Evolutionary conservation across 2,329 filamentous ascomycete genomes (phyloP), one percentile per base, ranked within the genome.

Genomic region (Penicillium brevicompactum): DNA sequence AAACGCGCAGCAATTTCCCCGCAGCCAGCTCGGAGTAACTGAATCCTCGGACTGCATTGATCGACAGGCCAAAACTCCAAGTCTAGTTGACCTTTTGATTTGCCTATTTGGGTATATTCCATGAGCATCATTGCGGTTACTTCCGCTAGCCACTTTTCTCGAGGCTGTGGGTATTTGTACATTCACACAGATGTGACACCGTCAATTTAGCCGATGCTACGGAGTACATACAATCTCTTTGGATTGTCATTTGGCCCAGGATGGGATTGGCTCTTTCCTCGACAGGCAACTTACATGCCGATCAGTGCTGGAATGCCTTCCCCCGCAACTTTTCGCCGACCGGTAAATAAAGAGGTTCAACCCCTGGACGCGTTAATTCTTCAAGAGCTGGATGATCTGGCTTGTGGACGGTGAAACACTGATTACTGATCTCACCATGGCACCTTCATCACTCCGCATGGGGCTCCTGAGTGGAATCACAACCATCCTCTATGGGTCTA

Each of bases 291-390:
- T 51, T 43, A 24, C 48, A 48, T 63, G 57, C 48, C 57, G 53
- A 60, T 61, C 59, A 42, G 43, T 11, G 40, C 41, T 50, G 58
- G 62, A 62, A 64, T 64, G 62, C 46, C 34, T 60, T 51, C 24
- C 55, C 57, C 56, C 57, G 51, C 56, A 21, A 48, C 37, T 22
- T 31, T 10, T 55, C 31, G 13, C 31, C 43, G 40, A 52, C 44
- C 27, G 7, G 46, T 59, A 57, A 59, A 63, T 55, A 61, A 54
- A 42, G 40, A 55, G 44, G 46, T 43, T 49, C 16, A 48, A 34
- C 27, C 16, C 16, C 40, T 8, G 8, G 31, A 38, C 51, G 34
- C 43, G 45, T 49, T 16, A 37, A 32, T 31, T 37, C 14, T 45
- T 30, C 9, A 8, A 11, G 31, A 32, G 47, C 24, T 16, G 34